Base-by-base conservation (phyloP, 2,329 filamentous ascomycete genomes). In the Hypoxylon sp. region DNA sequence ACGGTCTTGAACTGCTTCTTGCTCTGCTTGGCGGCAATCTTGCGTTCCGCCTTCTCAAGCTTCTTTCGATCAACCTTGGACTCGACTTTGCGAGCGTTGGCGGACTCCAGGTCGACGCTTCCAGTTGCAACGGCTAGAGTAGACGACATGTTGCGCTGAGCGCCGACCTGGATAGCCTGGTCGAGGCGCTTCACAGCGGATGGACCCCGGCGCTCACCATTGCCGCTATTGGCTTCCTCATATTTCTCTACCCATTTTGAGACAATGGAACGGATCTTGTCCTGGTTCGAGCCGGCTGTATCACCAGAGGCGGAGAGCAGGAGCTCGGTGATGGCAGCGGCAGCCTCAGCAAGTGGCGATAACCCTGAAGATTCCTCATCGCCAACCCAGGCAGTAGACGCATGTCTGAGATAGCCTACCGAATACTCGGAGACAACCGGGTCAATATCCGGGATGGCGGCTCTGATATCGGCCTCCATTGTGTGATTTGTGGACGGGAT, bases 1-100 rank as follows among this genome's bases (percentile, higher is more conserved):
- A 99, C 96, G 62, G 92, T 97, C 87, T 98, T 98, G 91, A 96
- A 98, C 37, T 91, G 89, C 85, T 99, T 99, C 86, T 97, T 97
- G 83, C 94, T 96, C 84, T 98, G 96, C 85, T 99, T 99, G 76
- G 94, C 94, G 53, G 94, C 93, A 78, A 99, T 96, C 85, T 99
- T 99, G 73, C 93, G 88, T 83, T 99, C 96, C 1, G 96, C 96
- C 84, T 99, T 99, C 82, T 99, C 96, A 19, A 99, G 90, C 87
- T 99, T 99, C 91, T 98, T 99, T 79, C 91, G 91, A 82, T 99
- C 96, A 68, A 99, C 96, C 79, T 95, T 93, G 75, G 95, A 98
- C 83, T 99, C 96, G 65, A 99, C 93, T 83, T 98, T 98, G 76
- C 95, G 89, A 42, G 89, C 87, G 78, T 97, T 97, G 78, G 94